A percentile compares a stretch with the other conserved stretches of the same genome.
Conservation (phyloP, 306 rosid species). For the Urtica urens region DNA sequence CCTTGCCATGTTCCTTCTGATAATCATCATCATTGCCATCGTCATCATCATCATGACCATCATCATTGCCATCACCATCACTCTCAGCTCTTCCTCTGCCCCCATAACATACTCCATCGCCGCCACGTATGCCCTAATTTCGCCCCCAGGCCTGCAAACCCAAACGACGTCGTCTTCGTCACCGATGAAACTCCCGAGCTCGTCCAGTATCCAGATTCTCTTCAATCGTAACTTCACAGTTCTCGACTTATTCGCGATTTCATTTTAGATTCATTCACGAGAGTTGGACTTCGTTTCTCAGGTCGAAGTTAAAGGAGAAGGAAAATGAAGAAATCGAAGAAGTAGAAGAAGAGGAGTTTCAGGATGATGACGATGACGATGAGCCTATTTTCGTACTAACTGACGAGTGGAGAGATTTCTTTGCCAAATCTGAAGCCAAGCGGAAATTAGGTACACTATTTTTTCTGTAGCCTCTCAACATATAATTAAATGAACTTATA, state of each 20-base stretch:
- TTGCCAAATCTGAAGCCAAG: conserved; percentile 62
- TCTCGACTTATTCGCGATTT: background rate
- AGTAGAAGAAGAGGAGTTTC: conserved; percentile 44
- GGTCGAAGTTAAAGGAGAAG: conserved; percentile 39
- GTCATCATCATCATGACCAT: conserved; percentile 3
- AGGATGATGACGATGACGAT: conserved; percentile 59
- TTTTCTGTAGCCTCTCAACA: background rate
- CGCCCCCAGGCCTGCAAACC: conserved; percentile 1
- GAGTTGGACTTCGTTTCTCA: conserved; percentile 7
- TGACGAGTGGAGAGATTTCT: conserved; percentile 74
- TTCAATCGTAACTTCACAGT: background rate
- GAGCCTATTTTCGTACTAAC: conserved; percentile 62
- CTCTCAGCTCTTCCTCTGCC: conserved; percentile 6
- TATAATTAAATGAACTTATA: too few relatives aligned
- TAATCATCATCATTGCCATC: conserved; percentile 10
- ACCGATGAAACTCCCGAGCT: too few relatives aligned
- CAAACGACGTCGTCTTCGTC: background rate
- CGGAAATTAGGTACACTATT: conserved; percentile 36
- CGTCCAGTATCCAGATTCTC: background rate
- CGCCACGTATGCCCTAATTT: conserved; percentile 6
- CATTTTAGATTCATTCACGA: background rate
- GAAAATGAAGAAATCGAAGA: conserved; percentile 21
- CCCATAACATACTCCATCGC: conserved; percentile 5
- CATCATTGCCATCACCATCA: conserved; percentile 4
- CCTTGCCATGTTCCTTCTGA: conserved; percentile 15